Evolutionary conservation across 148 eudicot species (phyloP).

Genomic region (Hydrangea macrophylla): DNA sequence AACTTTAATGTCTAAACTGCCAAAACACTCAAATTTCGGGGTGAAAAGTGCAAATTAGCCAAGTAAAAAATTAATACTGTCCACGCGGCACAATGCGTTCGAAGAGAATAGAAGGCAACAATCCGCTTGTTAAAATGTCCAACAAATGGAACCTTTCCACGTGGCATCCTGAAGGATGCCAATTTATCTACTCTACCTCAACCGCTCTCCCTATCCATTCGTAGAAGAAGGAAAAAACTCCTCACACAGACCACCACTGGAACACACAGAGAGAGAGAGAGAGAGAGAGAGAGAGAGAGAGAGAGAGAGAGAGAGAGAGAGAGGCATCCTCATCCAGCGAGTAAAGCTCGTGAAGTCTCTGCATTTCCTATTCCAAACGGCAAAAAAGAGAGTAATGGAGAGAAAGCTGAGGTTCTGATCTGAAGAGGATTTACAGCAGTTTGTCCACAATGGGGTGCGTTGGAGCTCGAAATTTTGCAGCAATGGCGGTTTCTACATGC

Average conservation of each 20-base stretch:
- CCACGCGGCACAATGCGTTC: too few species aligned
- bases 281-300: conserved; percentile 9
- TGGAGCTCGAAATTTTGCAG: conserved; percentile 41
- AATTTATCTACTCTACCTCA: conserved; percentile 19
- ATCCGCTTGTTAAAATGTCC: background rate
- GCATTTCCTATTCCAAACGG: background rate
- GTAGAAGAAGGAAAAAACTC: background rate
- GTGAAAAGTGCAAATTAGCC: too few species aligned
- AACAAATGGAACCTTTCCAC: conserved; percentile 23
- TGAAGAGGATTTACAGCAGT: background rate
- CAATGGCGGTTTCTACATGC: conserved; percentile 44
- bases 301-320: conserved; percentile 14
- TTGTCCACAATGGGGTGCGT: conserved; percentile 47
- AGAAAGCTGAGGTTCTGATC: background rate
- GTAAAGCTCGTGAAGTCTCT: background rate
- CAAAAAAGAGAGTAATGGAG: background rate
- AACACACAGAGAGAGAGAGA: background rate
- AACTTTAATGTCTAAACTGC: too few species aligned
- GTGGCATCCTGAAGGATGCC: conserved; percentile 9
- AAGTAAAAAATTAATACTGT: too few species aligned
- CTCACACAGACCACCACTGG: background rate
- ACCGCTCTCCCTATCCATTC: conserved; percentile 27
- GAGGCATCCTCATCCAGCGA: background rate
- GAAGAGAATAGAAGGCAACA: too few species aligned
- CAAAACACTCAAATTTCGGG: too few species aligned